phyloP scores from a whole-genome alignment of 352 stramenopile species.

The Phytophthora hibernalis region DNA sequence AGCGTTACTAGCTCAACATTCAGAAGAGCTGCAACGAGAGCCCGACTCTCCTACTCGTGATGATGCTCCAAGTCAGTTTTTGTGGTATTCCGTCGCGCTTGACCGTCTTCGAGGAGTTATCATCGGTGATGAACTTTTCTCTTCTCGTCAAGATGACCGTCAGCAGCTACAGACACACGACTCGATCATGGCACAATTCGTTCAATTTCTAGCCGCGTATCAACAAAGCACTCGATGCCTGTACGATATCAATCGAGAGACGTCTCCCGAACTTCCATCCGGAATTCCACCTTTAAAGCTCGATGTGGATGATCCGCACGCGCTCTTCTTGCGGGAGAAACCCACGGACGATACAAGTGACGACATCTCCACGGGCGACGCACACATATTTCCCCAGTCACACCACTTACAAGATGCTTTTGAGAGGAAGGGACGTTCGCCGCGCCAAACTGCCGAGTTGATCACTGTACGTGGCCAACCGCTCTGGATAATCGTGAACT shows the following conservation, averaged over 20 bases:
- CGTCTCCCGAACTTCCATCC: slow-evolving; percentile 37
- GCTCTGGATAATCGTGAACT: slow-evolving; percentile 55
- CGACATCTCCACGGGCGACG: slow-evolving; percentile 52
- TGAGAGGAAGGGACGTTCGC: slow-evolving; percentile 27
- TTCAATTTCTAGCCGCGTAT: slow-evolving; percentile 37
- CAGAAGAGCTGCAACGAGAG: slow-evolving; percentile 9
- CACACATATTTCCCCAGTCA: slow-evolving; percentile 53
- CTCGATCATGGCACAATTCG: slow-evolving; percentile 41
- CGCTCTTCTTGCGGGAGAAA: slow-evolving; percentile 50
- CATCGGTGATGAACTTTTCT: slow-evolving; percentile 28
- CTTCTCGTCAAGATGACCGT: neutral
- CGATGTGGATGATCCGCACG: slow-evolving; percentile 40
- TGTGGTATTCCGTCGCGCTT: slow-evolving; percentile 46
- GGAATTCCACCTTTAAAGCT: slow-evolving; percentile 50
- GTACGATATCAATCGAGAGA: neutral
- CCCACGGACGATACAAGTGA: slow-evolving; percentile 26
- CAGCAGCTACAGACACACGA: slow-evolving; percentile 7
- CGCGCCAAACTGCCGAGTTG: slow-evolving; percentile 51
- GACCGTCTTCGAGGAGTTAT: slow-evolving; percentile 53
- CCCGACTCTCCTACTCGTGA: neutral
- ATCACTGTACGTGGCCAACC: slow-evolving; percentile 28
- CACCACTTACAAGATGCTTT: neutral
- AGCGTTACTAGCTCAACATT: slow-evolving; percentile 5
- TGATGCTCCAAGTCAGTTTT: slow-evolving; percentile 15
- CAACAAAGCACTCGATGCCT: slow-evolving; percentile 30